Percentiles rank a stretch among this genome's conserved stretches.
phyloP scores from a whole-genome alignment of 73 alveolate genomes.

The Stentor roeselii region DNA sequence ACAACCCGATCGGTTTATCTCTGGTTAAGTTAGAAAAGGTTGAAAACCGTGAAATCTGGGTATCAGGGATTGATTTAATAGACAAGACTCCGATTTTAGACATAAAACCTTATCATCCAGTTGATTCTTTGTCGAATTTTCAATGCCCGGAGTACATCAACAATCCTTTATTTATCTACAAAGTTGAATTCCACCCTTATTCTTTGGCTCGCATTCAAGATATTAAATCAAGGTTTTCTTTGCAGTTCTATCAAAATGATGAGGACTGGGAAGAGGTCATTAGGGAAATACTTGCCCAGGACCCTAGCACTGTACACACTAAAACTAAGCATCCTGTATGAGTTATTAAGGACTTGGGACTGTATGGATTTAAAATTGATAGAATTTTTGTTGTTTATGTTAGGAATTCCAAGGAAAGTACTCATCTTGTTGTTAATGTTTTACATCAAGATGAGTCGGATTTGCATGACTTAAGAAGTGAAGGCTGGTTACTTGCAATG shows the following conservation, averaged over 20 bases:
- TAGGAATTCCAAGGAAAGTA: neutral
- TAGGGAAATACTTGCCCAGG: neutral
- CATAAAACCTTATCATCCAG: slow-evolving; percentile 82
- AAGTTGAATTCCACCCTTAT: neutral
- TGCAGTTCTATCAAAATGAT: neutral
- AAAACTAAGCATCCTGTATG: neutral
- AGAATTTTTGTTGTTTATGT: neutral
- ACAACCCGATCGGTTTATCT: slow-evolving; percentile 88
- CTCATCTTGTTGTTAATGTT: neutral
- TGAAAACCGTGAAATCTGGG: slow-evolving; percentile 53
- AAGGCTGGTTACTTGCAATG: neutral
- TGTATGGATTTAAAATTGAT: slow-evolving; percentile 9
- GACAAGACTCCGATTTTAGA: slow-evolving; percentile 92
- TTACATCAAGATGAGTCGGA: neutral
- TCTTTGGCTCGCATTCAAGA: neutral
- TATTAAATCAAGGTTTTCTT: neutral
- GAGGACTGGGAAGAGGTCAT: neutral
- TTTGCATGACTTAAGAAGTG: neutral
- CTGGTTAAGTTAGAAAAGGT: slow-evolving; percentile 66
- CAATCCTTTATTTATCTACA: neutral
- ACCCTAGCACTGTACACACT: slow-evolving; percentile 18
- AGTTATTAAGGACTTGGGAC: neutral
- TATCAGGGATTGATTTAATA: slow-evolving; percentile 81
- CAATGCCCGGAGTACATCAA: neutral
- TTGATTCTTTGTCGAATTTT: neutral